Conservation (phyloP, 2,329 filamentous ascomycete species). For the Fusarium avenaceum region DNA sequence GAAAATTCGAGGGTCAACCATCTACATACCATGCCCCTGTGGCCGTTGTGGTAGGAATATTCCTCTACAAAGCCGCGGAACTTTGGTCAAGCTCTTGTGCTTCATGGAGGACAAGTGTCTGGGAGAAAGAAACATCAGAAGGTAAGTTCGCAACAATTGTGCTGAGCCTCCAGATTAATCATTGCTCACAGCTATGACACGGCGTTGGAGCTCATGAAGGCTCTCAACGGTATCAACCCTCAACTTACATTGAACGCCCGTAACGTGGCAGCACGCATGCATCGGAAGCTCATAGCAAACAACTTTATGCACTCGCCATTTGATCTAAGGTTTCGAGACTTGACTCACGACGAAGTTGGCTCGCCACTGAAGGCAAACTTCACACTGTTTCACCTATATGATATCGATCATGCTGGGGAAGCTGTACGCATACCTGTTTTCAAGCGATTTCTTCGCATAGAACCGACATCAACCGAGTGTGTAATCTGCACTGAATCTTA, state of each 20-base stretch:
- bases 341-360: neutral
- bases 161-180: neutral
- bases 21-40: conserved; percentile 4
- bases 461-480: conserved; percentile 4
- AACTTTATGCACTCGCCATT: conserved; percentile 2
- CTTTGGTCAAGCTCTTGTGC: neutral
- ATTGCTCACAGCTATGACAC: conserved; percentile 5
- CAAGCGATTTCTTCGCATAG: conserved; percentile 1
- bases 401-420: conserved; percentile 6
- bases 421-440: conserved; percentile 1
- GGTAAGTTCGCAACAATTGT: neutral
- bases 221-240: neutral
- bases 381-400: neutral
- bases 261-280: conserved; percentile 1
- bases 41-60: neutral
- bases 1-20: neutral
- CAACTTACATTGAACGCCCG: neutral
- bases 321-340: neutral
- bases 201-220: neutral
- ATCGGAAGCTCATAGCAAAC: conserved; percentile 1
- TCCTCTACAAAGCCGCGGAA: neutral
- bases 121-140: neutral
- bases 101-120: neutral
- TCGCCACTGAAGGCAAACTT: neutral
- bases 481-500: conserved; percentile 16